Evolutionary conservation across 2,329 filamentous ascomycete species (phyloP).

Genomic region (Escovopsis weberi): DNA sequence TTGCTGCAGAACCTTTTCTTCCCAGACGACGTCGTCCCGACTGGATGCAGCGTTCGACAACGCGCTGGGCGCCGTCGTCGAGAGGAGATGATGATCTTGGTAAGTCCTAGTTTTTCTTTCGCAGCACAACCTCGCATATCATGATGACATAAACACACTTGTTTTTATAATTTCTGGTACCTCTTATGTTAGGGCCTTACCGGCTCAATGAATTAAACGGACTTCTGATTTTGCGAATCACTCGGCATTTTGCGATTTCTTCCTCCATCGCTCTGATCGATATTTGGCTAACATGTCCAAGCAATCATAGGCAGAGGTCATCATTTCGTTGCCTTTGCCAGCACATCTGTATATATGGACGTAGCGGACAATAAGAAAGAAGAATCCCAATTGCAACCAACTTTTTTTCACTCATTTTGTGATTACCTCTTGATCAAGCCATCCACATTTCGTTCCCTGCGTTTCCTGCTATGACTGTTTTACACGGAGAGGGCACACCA

Average conservation of each 20-base stretch:
- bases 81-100: constrained; percentile 7
- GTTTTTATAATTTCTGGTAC: constrained; percentile 70
- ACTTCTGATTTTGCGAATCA: constrained; percentile 54
- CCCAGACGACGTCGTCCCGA: not conserved
- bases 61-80: not conserved
- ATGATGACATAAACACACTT: constrained; percentile 60
- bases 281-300: constrained; percentile 2
- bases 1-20: not conserved
- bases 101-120: constrained; percentile 17
- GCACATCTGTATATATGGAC: constrained; percentile 4
- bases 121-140: constrained; percentile 10
- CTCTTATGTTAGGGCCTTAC: constrained; percentile 77
- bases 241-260: not conserved
- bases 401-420: not conserved
- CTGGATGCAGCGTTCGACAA: not conserved
- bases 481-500: constrained; percentile 5
- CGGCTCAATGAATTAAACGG: constrained; percentile 65
- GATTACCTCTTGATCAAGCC: constrained; percentile 1
- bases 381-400: constrained; percentile 2
- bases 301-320: not conserved
- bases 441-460: not conserved
- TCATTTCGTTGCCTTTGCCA: not conserved
- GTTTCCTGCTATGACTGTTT: constrained; percentile 6
- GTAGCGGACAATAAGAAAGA: constrained; percentile 2
- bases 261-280: not conserved